These are phyloP conservation scores for Auriscalpium orientale DNA, from an alignment of 768 basidiomycete species.

Conservation along the genomic window DNA sequence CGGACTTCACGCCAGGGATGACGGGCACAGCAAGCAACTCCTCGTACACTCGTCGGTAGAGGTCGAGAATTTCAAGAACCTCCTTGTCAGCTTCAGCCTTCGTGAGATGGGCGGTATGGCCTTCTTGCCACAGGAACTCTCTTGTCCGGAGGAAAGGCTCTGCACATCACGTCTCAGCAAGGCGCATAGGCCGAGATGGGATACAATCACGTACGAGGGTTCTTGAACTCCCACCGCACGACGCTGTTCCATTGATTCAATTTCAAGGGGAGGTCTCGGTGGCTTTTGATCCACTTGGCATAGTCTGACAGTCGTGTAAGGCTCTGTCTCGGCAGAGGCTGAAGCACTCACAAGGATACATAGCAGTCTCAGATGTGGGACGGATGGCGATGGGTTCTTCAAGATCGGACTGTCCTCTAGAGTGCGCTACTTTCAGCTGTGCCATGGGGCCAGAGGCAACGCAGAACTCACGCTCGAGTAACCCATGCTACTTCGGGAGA, in stretches of 20 bases:
- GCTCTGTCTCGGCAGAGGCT: not conserved
- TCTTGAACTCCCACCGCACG: constrained; percentile 99
- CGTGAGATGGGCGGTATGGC: constrained; percentile 91
- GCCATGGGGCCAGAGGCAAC: not conserved
- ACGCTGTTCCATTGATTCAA: constrained; percentile 99
- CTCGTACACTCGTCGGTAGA: constrained; percentile 93
- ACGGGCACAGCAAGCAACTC: constrained; percentile 97
- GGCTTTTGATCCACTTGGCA: constrained; percentile 96
- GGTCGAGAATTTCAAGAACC: constrained; percentile 89
- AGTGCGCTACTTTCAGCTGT: not conserved
- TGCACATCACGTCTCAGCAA: constrained; percentile 20
- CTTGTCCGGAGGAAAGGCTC: constrained; percentile 98
- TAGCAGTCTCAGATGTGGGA: constrained; percentile 96
- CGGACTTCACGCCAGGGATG: constrained; percentile 93
- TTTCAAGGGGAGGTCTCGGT: constrained; percentile 95
- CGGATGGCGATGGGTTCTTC: constrained; percentile 98
- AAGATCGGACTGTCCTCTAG: constrained; percentile 83
- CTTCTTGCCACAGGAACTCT: constrained; percentile 99
- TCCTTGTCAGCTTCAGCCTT: constrained; percentile 87
- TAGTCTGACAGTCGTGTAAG: constrained; percentile 53
- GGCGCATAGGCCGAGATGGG: not conserved
- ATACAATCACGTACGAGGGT: constrained; percentile 60
- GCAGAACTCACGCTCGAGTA: constrained; percentile 72
- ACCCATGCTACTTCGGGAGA: constrained; percentile 99
- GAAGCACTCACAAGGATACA: constrained; percentile 84